Evolutionary conservation across 2,329 filamentous ascomycete genomes (phyloP), one percentile per base, ranked within the genome.

Genomic region (Arthrobotrys megalospora): DNA sequence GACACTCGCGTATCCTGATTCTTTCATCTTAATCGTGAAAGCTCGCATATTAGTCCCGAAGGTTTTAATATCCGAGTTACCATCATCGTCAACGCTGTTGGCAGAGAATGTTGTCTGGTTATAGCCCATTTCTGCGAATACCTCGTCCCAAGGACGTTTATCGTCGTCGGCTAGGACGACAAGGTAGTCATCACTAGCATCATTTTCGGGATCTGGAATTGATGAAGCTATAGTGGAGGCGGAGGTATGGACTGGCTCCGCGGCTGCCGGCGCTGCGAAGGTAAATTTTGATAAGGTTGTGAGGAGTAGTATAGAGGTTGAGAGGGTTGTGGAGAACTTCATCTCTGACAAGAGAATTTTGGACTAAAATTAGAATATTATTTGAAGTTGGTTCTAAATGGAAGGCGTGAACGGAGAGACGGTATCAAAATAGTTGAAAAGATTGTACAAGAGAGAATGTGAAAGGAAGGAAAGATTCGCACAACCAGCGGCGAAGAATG

Each of bases 1-100:
- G 14, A 70, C 19, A 12, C 66, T 43, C 14, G 47, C 53, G 12
- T 28, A 38, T 21, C 47, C 53, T 21, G 28, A 12, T n/a, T n/a
- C 34, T 6, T 70, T 47, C 43, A 82, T 65, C 10, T 48, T 66
- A 3, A 76, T 67, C 16, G 80, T 70, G 58, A 82, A 81, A 1
- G 80, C 80, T 43, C 80, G 80, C 58, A 80, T 80, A 4, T 65
- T 28, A 38, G 7, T 21, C 45, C n/a, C 45, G n/a, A 48, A 48
- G 36, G 36, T 38, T 38, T 38, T 14, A 8, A 48, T 21, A 21
- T 48, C 12, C 3, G 14, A 16, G n/a, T n/a, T n/a, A n/a, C 14
- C 14, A 14, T 14, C 45, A 48, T 16, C 45, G 10, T 48, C 36
- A 38, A 10, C 36, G 12, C 36, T 12, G 36, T 38, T 7, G 7